Conservation (phyloP, 345 rosid genomes). For the Crucihimalaya himalaica region DNA sequence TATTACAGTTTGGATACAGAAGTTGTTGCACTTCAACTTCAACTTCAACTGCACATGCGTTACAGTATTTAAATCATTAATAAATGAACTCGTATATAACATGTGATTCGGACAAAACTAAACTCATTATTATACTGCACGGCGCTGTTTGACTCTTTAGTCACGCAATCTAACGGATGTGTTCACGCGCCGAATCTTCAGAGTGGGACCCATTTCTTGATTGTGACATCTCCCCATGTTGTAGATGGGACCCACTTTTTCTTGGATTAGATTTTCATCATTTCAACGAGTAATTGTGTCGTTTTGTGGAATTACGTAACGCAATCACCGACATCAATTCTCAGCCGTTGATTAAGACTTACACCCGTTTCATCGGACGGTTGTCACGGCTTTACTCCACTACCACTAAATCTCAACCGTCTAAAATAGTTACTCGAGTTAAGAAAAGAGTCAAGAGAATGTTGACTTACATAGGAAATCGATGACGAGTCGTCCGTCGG, state of each 20-base stretch:
- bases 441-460: not conserved
- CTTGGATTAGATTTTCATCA: slow-evolving; percentile 10
- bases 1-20: not conserved
- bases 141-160: slow-evolving; percentile 25
- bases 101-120: slow-evolving; percentile 16
- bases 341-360: slow-evolving; percentile 14
- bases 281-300: slow-evolving; percentile 26
- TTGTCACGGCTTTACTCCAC: not conserved
- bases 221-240: slow-evolving; percentile 11
- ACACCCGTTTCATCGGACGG: slow-evolving; percentile 15
- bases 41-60: not conserved
- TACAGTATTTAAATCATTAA: not conserved
- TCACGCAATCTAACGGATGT: slow-evolving; percentile 24
- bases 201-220: slow-evolving; percentile 4
- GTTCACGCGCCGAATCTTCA: slow-evolving; percentile 32
- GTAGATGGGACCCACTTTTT: slow-evolving; percentile 26
- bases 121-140: not conserved
- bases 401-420: slow-evolving; percentile 23
- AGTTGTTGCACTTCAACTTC: slow-evolving; percentile 8
- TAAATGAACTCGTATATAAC: not conserved
- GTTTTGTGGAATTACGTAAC: slow-evolving; percentile 14
- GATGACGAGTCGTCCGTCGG: slow-evolving; percentile 82
- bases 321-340: slow-evolving; percentile 33
- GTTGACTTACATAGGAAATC: slow-evolving; percentile 77
- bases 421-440: not conserved